These are phyloP conservation scores for Pichia sp. DNA, from an alignment of 1,139 yeast species.

Conservation along the genomic window DNA sequence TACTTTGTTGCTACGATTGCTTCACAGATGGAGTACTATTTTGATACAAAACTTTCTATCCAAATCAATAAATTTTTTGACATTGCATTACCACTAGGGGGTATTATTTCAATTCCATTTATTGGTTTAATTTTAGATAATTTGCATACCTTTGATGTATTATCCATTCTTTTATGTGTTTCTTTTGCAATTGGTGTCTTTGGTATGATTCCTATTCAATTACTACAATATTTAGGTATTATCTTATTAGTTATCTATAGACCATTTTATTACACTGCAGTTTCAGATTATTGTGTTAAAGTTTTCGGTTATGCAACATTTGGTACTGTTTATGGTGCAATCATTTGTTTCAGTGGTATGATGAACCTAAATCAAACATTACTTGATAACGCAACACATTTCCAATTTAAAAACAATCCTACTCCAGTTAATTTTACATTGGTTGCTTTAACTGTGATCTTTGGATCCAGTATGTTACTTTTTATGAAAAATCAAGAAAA, in stretches of 20 bases:
- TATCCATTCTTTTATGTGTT: slow-evolving; percentile 45
- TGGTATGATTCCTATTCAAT: slow-evolving; percentile 53
- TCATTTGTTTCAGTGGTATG: slow-evolving; percentile 74
- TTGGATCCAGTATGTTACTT: slow-evolving; percentile 46
- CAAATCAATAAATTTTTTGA: slow-evolving; percentile 71
- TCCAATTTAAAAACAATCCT: slow-evolving; percentile 64
- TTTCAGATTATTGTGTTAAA: slow-evolving; percentile 85
- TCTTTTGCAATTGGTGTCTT: slow-evolving; percentile 61
- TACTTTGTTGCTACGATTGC: slow-evolving; percentile 85
- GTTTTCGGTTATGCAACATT: slow-evolving; percentile 89
- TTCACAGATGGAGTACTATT: slow-evolving; percentile 67
- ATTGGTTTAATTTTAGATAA: slow-evolving; percentile 80
- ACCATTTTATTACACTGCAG: slow-evolving; percentile 89
- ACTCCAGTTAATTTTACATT: slow-evolving; percentile 62
- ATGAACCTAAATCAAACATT: slow-evolving; percentile 67
- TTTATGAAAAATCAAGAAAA: slow-evolving; percentile 49
- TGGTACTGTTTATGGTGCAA: slow-evolving; percentile 79
- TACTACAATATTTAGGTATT: slow-evolving; percentile 57
- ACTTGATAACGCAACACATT: slow-evolving; percentile 67
- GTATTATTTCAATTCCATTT: slow-evolving; percentile 76
- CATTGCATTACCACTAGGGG: slow-evolving; percentile 81
- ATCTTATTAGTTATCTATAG: slow-evolving; percentile 71
- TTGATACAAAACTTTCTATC: slow-evolving; percentile 47
- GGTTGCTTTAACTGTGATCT: slow-evolving; percentile 44
- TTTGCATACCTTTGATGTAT: slow-evolving; percentile 53